Base-by-base conservation (phyloP, 768 basidiomycete species). In the Rhizopogon vinicolor region DNA sequence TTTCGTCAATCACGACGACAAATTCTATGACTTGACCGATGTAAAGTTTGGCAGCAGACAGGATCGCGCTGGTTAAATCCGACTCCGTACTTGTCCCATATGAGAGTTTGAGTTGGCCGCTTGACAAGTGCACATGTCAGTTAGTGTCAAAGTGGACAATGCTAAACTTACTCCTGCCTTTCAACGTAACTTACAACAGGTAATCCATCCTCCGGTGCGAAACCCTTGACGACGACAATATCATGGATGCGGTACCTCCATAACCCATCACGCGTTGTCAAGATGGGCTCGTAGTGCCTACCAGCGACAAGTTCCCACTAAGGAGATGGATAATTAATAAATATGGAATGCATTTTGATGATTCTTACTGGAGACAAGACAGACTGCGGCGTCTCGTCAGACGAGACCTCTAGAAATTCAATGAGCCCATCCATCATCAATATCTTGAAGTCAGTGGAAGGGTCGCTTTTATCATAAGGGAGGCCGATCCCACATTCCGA, bases 61-160 rank as follows among this genome's bases (percentile, higher is more conserved):
- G 12, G 12, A 66, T 33, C 0, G 62, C 54, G 5, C 41, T 18
- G 12, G 44, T 42, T 29, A 64, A 50, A 7, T 60, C 60, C 14
- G 57, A 53, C 49, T 66, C 65, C 2, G 52, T 53, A 41, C 53
- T 42, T 44, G 28, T 5, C 46, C 22, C n/a, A 39, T 54, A 25
- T 56, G 37, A 19, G n/a, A 45, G 9, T 44, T 7, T 33, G 31
- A 33, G 7, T 33, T 9, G 31, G 7, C n/a, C 42, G 8, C 7
- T 25, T 18, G 7, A 2, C 14, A 14, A 46, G n/a, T 7, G 31
- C 44, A 14, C 12, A 46, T 22, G 22, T 22, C 29, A 35, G 35
- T 35, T 8, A 29, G 49, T 16, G 49, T 3, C 16, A 22, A 51
- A 16, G 31, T 51, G 2, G 35, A 35, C 13, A 1, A 16, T 7